A percentile compares a stretch with the other conserved stretches of the same genome.
These are phyloP conservation scores for Populus simonii DNA, from an alignment of 345 rosid genomes.

Conservation along the genomic window DNA sequence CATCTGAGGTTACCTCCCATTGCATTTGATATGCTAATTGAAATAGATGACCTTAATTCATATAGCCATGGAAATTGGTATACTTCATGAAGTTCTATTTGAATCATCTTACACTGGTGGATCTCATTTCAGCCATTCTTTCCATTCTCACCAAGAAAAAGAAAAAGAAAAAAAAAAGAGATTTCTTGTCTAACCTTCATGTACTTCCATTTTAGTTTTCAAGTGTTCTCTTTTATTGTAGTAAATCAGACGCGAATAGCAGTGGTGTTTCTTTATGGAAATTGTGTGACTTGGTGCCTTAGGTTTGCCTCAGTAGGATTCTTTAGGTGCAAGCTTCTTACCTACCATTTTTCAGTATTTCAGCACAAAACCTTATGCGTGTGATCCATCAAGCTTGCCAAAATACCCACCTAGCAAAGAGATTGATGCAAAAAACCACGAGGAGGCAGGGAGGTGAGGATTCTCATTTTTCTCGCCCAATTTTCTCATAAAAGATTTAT, in stretches of 20 bases:
- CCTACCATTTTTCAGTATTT: slow-evolving; percentile 65
- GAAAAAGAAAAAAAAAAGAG: no score
- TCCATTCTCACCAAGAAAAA: neutral
- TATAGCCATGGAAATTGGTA: neutral
- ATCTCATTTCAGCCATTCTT: neutral
- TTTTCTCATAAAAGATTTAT: neutral
- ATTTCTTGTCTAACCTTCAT: neutral
- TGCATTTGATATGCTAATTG: neutral
- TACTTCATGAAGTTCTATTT: neutral
- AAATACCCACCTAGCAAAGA: slow-evolving; percentile 89
- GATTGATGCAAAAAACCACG: slow-evolving; percentile 83
- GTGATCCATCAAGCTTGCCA: slow-evolving; percentile 94
- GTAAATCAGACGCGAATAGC: neutral
- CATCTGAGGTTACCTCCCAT: slow-evolving; percentile 55
- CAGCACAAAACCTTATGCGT: slow-evolving; percentile 72
- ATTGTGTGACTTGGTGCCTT: slow-evolving; percentile 1
- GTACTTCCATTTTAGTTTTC: neutral
- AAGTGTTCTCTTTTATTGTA: neutral
- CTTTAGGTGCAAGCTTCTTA: slow-evolving; percentile 8
- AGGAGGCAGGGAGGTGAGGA: slow-evolving; percentile 65
- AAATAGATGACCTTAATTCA: neutral
- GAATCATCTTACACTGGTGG: neutral
- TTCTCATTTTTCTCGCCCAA: slow-evolving; percentile 1
- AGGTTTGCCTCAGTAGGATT: neutral
- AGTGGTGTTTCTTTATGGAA: neutral